These are phyloP conservation scores for Tetrapisispora fleetii DNA, from an alignment of 805 yeast genomes.

Conservation along the genomic window DNA sequence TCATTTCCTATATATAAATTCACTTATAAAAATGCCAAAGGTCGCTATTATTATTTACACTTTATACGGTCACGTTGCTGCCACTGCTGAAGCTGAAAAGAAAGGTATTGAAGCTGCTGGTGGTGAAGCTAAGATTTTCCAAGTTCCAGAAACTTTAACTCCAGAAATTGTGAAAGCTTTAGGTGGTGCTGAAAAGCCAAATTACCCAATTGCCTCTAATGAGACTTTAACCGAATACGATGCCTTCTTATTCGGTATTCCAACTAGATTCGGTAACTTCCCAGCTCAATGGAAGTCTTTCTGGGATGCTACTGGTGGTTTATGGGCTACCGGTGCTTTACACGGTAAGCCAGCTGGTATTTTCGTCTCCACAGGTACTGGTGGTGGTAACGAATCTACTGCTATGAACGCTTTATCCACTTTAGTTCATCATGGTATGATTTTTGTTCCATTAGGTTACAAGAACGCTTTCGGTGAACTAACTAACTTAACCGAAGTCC, in stretches of 20 bases:
- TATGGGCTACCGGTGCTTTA: conserved; percentile 69
- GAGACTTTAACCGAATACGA: conserved; percentile 57
- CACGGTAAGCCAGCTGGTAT: conserved; percentile 66
- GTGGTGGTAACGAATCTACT: conserved; percentile 79
- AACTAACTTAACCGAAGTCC: conserved; percentile 50
- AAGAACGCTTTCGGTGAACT: conserved; percentile 45
- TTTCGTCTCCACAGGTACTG: conserved; percentile 68
- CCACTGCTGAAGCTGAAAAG: conserved; percentile 59
- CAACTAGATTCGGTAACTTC: conserved; percentile 74
- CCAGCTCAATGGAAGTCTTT: conserved; percentile 73
- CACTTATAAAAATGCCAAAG: conserved; percentile 24
- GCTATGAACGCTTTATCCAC: conserved; percentile 52
- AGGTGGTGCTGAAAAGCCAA: conserved; percentile 56
- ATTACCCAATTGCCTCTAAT: conserved; percentile 51
- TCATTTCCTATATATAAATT: not conserved
- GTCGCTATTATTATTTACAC: conserved; percentile 75
- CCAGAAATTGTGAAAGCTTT: conserved; percentile 49
- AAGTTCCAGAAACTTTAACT: conserved; percentile 69
- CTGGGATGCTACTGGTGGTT: conserved; percentile 69
- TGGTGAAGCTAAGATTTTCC: conserved; percentile 60
- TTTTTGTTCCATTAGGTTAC: conserved; percentile 72
- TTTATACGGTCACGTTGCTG: conserved; percentile 66
- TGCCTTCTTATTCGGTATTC: conserved; percentile 76
- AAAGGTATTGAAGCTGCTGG: conserved; percentile 64
- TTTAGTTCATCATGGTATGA: conserved; percentile 71